Evolutionary conservation across 2,329 filamentous ascomycete genomes (phyloP), one percentile per base, ranked within the genome.

Genomic region (Leptographium wingfieldii): DNA sequence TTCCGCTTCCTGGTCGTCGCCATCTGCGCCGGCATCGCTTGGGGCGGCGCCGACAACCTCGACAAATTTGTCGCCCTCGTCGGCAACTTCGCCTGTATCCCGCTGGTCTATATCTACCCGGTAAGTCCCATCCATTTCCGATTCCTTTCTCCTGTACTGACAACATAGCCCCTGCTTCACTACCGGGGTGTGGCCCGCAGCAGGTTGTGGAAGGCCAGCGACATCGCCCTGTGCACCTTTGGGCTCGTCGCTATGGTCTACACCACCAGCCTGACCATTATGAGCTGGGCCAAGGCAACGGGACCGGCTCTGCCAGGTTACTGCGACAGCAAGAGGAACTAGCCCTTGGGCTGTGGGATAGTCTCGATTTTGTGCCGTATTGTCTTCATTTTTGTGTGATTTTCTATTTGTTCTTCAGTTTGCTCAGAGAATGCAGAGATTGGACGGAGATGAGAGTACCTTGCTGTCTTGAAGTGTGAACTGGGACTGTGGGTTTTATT

Each of bases 61-160:
- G 94, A 99, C 76, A 97, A 97, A 73, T 99, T 99, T 71, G 95
- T 99, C 38, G 88, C 91, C 27, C 80, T 99, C 48, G 92, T 99
- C 25, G 94, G 94, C 65, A 96, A 92, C 73, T 99, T 99, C 77
- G 94, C 94, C 63, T 99, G 94, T 71, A 94, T 99, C 67, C 94
- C 94, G 53, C 77, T 99, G 61, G 94, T 97, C 63, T 97, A 95
- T 69, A 95, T 99, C 59, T 99, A 99, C 71, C 95, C 94, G 65
- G 92, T 96, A 80, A 80, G 90, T 83, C 29, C 22, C 46, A 38
- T 40, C n/a, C 10, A 46, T 29, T 5, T 7, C 61, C 19, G 31
- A 22, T 56, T 59, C 31, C 27, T 59, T 58, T 31, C 56, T 43
- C 29, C 40, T n/a, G 25, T 33, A 22, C 43, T 56, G 25, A 48